A percentile compares a stretch with the other conserved stretches of the same genome.
phyloP scores from a whole-genome alignment of 305 asterid genomes.

The Fraxinus ornus region DNA sequence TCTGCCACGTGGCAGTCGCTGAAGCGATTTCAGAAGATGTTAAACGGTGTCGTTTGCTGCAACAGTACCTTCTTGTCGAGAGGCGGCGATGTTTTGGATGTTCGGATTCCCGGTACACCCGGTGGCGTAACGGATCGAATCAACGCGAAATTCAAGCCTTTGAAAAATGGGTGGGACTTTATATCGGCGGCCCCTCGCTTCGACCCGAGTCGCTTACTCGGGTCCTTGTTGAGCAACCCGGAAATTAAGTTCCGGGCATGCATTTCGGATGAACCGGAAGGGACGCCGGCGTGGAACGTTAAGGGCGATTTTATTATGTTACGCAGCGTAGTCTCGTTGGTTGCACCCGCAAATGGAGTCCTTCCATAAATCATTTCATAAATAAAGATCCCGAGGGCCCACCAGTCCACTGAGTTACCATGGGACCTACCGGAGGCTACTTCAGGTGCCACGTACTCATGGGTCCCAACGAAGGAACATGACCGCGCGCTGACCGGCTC shows the following conservation, averaged over 20 bases:
- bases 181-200: slow-evolving; percentile 82
- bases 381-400: slow-evolving; percentile 81
- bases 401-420: slow-evolving; percentile 94
- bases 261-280: slow-evolving; percentile 39
- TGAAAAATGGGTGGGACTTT: slow-evolving; percentile 78
- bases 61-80: neutral
- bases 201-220: slow-evolving; percentile 64
- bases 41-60: slow-evolving; percentile 42
- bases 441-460: slow-evolving; percentile 95
- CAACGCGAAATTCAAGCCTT: slow-evolving; percentile 75
- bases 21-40: slow-evolving; percentile 36
- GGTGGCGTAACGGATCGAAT: slow-evolving; percentile 73
- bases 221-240: slow-evolving; percentile 63
- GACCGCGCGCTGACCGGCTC: slow-evolving; percentile 87
- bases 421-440: slow-evolving; percentile 80
- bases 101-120: slow-evolving; percentile 42
- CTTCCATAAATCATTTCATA: slow-evolving; percentile 87
- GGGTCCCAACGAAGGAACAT: slow-evolving; percentile 86
- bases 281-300: slow-evolving; percentile 46
- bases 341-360: slow-evolving; percentile 71
- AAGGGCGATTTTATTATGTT: slow-evolving; percentile 49
- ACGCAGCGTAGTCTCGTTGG: slow-evolving; percentile 60
- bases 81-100: slow-evolving; percentile 35
- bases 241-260: slow-evolving; percentile 68
- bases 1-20: neutral